Evolutionary conservation across 768 basidiomycete genomes (phyloP), one percentile per base, ranked within the genome.

Genomic region (Pulveroboletus sp.): DNA sequence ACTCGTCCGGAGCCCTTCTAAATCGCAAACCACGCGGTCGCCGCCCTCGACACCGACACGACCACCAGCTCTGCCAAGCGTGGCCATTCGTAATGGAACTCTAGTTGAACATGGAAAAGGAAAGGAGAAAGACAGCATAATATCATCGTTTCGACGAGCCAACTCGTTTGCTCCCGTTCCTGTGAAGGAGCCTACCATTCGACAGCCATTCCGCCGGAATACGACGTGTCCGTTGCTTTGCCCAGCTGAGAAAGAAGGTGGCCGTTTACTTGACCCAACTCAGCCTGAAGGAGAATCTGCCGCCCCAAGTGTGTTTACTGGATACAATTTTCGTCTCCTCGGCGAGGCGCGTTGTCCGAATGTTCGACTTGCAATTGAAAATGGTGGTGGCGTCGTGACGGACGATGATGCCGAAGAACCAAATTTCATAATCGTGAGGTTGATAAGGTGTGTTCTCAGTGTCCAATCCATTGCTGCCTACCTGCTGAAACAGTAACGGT

Each of bases 341-440:
- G 89, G 86, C 5, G 87, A 90, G 59, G 86, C 88, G 5, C 76
- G 77, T 47, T 74, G 73, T 29, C 53, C 71, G 9, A 77, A 61
- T 20, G 86, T 91, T 22, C 74, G 77, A 37, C 61, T 58, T 7
- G 87, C 86, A 0, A 73, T 92, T 23, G 78, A 85, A 58, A 68
- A 72, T 12, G 85, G 87, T 0, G 86, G 86, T 1, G 63, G 56
- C 16, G 68, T 81, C 60, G 70, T 76, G 35, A 71, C 23, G 30
- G 57, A 63, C 8, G 70, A 69, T 13, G 79, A 77, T n/a, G 62
- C 76, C 9, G 72, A 73, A 13, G 74, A 77, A 16, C 78, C 78
- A 1, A 80, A 83, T 64, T 86, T 79, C 53, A 74, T 88, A 46
- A 66, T 91, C 47, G 86, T 90, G 13, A 72, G 89, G 50, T 69